phyloP scores from a whole-genome alignment of 2,329 filamentous ascomycete genomes.

The Ophiostoma novo-ulmi region DNA sequence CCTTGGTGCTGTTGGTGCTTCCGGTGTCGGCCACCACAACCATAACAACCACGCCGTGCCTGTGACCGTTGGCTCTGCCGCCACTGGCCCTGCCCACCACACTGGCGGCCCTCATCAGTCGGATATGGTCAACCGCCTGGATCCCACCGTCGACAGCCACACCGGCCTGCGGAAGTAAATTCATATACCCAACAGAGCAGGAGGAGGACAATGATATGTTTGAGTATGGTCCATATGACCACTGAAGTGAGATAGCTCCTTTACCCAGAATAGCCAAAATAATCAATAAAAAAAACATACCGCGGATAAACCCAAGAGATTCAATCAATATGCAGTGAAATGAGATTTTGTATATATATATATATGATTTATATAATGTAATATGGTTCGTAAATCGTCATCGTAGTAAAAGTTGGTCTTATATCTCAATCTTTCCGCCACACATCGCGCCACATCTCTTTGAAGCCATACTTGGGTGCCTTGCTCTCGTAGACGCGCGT shows the following conservation, averaged over 20 bases:
- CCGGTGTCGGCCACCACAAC: neutral
- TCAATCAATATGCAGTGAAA: neutral
- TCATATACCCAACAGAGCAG: neutral
- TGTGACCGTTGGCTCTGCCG: neutral
- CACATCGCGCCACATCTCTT: slow-evolving; percentile 83
- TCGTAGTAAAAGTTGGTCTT: neutral
- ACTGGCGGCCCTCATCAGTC: slow-evolving; percentile 34
- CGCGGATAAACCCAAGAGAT: neutral
- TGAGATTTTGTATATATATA: neutral
- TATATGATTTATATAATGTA: neutral
- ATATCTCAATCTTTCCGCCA: slow-evolving; percentile 36
- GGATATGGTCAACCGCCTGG: slow-evolving; percentile 40
- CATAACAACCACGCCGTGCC: neutral
- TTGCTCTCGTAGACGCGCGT: slow-evolving; percentile 68
- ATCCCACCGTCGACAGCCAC: slow-evolving; percentile 47
- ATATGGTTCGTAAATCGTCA: neutral
- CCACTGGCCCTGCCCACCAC: slow-evolving; percentile 31
- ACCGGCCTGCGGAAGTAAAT: slow-evolving; percentile 21
- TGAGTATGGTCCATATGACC: neutral
- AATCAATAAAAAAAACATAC: neutral
- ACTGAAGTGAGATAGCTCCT: neutral
- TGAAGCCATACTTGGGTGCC: slow-evolving; percentile 74
- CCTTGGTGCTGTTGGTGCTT: neutral
- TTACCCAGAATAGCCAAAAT: neutral
- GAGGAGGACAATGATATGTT: neutral